Base-by-base conservation (phyloP, 768 basidiomycete genomes). In the Tulasnella sp. region DNA sequence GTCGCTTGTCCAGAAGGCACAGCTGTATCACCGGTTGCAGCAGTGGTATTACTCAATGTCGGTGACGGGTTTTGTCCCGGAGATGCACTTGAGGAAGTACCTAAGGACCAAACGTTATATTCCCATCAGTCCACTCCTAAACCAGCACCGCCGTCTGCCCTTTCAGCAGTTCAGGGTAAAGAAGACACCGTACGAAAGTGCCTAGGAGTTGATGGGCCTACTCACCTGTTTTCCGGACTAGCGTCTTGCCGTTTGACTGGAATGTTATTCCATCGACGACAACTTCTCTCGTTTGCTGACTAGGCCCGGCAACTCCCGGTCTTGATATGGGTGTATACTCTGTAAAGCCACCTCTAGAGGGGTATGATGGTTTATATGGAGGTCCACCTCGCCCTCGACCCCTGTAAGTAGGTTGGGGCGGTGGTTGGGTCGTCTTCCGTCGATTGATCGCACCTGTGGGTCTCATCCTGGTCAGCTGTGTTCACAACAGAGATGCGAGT, bases 191-290 rank as follows among this genome's bases (percentile, higher is more conserved):
- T 34, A 36, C n/a, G n/a, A 64, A 32, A 39, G 34, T 39, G 19
- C 17, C 63, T 3, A 64, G 34, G 6, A 34, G 37, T 19, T 19
- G n/a, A 19, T 41, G 35, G 5, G 35, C 14, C 1, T 42, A 64
- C 79, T 75, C 79, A 95, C 95, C 82, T 78, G 91, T 89, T 82
- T 96, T 95, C 77, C 95, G 88, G 39, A 94, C 91, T 72, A 98
- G 83, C 68, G 92, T 92, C 67, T 90, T 88, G 5, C 88, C 87
- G 6, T 92, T 93, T 3, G 91, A 90, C 79, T 95, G 86, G 77
- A 97, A 98, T 35, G 90, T 86, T 66, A 95, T 87, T 3, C 95
- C 96, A 75, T 88, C 89, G 69, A 98, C 88, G 69, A 93, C 87
- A 19, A 98, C 88, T 17, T 75, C 62, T 34, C 72, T 71, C n/a